phyloP scores from a whole-genome alignment of 164 flowering plant genomes.

The Platanus orientalis region DNA sequence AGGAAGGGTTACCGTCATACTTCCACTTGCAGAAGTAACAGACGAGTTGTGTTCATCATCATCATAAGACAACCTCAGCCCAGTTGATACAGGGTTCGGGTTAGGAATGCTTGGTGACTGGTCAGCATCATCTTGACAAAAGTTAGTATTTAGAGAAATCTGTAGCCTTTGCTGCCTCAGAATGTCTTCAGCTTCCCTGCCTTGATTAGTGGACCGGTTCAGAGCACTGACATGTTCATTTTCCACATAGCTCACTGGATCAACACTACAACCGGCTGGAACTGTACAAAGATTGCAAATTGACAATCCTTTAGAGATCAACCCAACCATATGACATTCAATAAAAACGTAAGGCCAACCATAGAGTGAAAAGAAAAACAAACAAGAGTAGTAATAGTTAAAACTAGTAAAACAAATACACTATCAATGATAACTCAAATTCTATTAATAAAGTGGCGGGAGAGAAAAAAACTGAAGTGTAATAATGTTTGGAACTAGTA shows the following conservation, averaged over 20 bases:
- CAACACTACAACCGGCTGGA: slow-evolving; percentile 50
- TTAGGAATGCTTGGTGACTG: slow-evolving; percentile 45
- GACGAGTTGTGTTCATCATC: slow-evolving; percentile 84
- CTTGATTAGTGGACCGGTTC: slow-evolving; percentile 42
- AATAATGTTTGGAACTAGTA: neutral
- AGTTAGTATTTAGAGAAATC: slow-evolving; percentile 53
- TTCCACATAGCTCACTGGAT: slow-evolving; percentile 59
- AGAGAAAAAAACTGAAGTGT: too few species aligned
- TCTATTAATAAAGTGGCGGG: neutral
- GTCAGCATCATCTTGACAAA: slow-evolving; percentile 52
- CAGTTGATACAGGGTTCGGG: slow-evolving; percentile 70
- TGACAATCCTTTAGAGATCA: neutral
- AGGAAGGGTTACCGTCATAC: slow-evolving; percentile 49
- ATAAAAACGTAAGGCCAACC: neutral
- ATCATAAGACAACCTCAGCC: slow-evolving; percentile 73
- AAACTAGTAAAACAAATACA: neutral
- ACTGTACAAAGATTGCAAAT: slow-evolving; percentile 29
- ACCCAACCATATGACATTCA: neutral
- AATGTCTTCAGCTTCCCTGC: slow-evolving; percentile 54
- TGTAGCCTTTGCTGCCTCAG: slow-evolving; percentile 60
- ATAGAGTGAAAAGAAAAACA: neutral
- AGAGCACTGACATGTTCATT: slow-evolving; percentile 43
- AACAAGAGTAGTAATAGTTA: too few species aligned
- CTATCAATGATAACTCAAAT: neutral
- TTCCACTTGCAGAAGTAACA: slow-evolving; percentile 68